Conservation (phyloP, 2,329 filamentous ascomycete species). For the Pseudopithomyces maydicus region DNA sequence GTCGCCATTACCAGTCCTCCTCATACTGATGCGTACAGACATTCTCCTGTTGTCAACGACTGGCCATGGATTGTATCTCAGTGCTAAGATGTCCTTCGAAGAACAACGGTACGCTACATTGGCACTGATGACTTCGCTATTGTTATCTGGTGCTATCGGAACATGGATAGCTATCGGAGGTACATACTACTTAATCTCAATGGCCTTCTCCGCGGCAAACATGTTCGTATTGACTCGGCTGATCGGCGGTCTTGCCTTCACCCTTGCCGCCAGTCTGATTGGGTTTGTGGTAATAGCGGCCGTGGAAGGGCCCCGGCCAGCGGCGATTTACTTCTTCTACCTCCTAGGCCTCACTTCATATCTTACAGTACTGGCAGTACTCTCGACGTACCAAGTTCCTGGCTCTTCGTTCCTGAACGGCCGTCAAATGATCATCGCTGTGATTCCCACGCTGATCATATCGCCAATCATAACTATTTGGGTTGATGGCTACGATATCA, state of each 20-base stretch:
- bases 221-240: constrained; percentile 60
- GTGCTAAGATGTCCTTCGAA: constrained; percentile 57
- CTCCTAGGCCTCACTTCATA: constrained; percentile 63
- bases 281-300: constrained; percentile 57
- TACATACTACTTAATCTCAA: constrained; percentile 64
- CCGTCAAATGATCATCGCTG: constrained; percentile 59
- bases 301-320: constrained; percentile 50
- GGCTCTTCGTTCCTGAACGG: constrained; percentile 63
- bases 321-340: constrained; percentile 65
- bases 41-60: constrained; percentile 63
- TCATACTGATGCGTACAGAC: constrained; percentile 44
- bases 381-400: constrained; percentile 53
- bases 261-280: constrained; percentile 58
- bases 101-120: constrained; percentile 60
- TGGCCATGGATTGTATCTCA: constrained; percentile 66
- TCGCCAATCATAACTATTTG: constrained; percentile 63
- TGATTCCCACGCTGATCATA: constrained; percentile 61
- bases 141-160: constrained; percentile 65
- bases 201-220: constrained; percentile 61
- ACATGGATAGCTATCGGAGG: constrained; percentile 68
- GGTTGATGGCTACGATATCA: constrained; percentile 57
- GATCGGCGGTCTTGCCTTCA: constrained; percentile 58
- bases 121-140: constrained; percentile 62
- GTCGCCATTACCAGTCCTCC: background rate
- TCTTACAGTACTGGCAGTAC: constrained; percentile 60